Base-by-base conservation (phyloP, 768 basidiomycete genomes). In the Trametes cinnabarina region DNA sequence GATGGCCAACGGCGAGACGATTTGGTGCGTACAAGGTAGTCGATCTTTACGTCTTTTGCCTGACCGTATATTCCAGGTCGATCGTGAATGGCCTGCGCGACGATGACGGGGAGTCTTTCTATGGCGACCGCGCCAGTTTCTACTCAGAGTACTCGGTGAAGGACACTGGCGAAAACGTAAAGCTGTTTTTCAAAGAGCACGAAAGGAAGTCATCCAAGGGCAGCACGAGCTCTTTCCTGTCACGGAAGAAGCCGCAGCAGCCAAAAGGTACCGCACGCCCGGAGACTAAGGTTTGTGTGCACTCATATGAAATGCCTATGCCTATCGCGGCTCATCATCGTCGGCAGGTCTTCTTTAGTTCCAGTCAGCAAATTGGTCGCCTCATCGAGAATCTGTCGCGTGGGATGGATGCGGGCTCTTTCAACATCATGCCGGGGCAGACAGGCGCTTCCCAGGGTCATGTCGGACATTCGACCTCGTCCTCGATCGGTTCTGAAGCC, bases 41-140 rank as follows among this genome's bases (percentile, higher is more conserved):
- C 43, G 54, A 46, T 34, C 35, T 32, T 46, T 35, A 34, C 42
- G 39, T 54, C 53, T 40, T n/a, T 63, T 10, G 41, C 35, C 57
- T 54, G 28, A 63, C 53, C 32, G 28, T 53, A 62, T 34, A 63
- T 46, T 25, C 47, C 66, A 88, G 90, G 90, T 85, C 84, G 61
- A 88, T 93, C 64, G 88, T 94, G 47, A 90, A 92, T 65, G 88
- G 89, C 14, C 74, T 94, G 61, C 85, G 92, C 49, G 88, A 90
- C 51, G 86, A 85, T 17, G 88, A 91, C 63, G 78, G 82, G 14
- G 87, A 88, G 60, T 86, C 86, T 35, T 70, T 80, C 63, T 87
- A 88, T 68, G 80, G 81, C 23, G 79, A 80, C 60, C 85, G 91
- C 50, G 74, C 79, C 12, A 92, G 90, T 68, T 85, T 91, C 69